A percentile compares a stretch with the other conserved stretches of the same genome.
Conservation (phyloP, 306 rosid genomes). For the Cicer arietinum region DNA sequence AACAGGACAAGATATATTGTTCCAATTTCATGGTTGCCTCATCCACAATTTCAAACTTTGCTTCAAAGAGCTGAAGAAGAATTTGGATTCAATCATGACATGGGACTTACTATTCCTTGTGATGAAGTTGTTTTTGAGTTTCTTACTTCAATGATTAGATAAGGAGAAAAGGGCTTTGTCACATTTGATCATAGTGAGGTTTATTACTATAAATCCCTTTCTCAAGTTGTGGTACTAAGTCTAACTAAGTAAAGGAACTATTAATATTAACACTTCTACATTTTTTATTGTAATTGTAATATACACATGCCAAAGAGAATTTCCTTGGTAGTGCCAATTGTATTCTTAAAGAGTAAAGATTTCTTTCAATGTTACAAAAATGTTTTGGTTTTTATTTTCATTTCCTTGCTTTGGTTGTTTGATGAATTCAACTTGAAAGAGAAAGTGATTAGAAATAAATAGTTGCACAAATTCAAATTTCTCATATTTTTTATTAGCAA, state of each 20-base stretch:
- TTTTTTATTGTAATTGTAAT: slow-evolving; percentile 30
- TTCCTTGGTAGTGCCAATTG: slow-evolving; percentile 33
- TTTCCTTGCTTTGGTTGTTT: neutral
- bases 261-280: slow-evolving; percentile 17
- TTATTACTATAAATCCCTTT: slow-evolving; percentile 18
- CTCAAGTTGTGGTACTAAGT: slow-evolving; percentile 25
- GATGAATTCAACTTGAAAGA: neutral
- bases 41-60: slow-evolving; percentile 72
- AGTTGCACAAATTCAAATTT: slow-evolving; percentile 7
- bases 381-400: neutral
- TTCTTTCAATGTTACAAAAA: slow-evolving; percentile 14
- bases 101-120: slow-evolving; percentile 86
- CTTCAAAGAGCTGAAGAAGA: slow-evolving; percentile 85
- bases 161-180: slow-evolving; percentile 24
- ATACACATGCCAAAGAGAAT: slow-evolving; percentile 34
- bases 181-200: slow-evolving; percentile 24
- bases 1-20: slow-evolving; percentile 75
- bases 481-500: neutral
- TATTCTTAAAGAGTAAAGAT: slow-evolving; percentile 11
- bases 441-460: neutral
- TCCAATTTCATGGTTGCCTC: slow-evolving; percentile 79
- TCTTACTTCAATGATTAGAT: slow-evolving; percentile 61
- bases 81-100: slow-evolving; percentile 80
- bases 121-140: slow-evolving; percentile 73
- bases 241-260: neutral